Base-by-base conservation (phyloP, 257 asterid genomes). In the Verbena officinalis region DNA sequence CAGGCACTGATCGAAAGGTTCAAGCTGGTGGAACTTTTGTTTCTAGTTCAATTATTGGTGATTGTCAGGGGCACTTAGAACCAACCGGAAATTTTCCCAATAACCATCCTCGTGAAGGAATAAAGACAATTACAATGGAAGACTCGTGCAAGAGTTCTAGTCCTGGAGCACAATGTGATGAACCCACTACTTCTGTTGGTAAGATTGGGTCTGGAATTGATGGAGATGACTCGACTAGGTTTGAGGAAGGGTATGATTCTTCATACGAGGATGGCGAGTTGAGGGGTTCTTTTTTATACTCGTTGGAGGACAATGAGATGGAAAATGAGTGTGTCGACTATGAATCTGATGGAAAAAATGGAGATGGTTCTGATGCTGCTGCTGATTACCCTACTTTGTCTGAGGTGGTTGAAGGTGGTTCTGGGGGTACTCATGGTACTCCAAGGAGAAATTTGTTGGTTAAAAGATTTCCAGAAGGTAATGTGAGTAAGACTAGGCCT, bases 251-350 rank as follows among this genome's bases (percentile, higher is more conserved):
- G 59, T 81, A 84, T 73, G 97, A 87, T 75, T 93, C 99, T 68
- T 88, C 99, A 3, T 87, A 75, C 17, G 99, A 86, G 82, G 99
- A 93, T 75, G 92, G 97, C 42, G 99, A 93, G 73, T 77, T 93
- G 70, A 84, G 89, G 77, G 90, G 81, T 59, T 78, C 94, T 5
- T 75, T 62, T 70, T 52, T 77, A 58, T 80, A 70, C 69, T 67
- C 79, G 1, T 85, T 81, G 90, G 97, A 85, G 73, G 93, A 75
- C 44, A 78, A 77, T 79, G 91, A 73, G 62, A 16, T 75, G 53
- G 88, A 82, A 67, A 73, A 73, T 72, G 95, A 84, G 75, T 78
- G 69, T 60, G 86, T 85, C 54, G 89, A 89, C 78, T 92, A 87
- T 59, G 97, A 82, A 64, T 86, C 91, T 72, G 95, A 89, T 83